Conservation (phyloP, 2,329 filamentous ascomycete genomes). For the Bipolaris victoriae region DNA sequence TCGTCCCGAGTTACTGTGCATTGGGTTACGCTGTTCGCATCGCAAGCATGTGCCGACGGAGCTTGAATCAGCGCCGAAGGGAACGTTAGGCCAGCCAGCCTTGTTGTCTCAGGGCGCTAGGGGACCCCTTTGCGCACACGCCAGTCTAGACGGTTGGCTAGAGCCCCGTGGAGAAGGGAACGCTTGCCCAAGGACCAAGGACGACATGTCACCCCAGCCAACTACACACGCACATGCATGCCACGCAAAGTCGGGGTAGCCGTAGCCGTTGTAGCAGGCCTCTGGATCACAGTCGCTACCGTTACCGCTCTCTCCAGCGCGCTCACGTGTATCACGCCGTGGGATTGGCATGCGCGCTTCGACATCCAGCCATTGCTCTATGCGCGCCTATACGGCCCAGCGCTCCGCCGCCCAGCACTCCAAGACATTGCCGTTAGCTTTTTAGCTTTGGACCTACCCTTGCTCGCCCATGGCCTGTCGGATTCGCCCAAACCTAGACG, state of each 20-base stretch:
- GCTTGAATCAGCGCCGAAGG: conserved; percentile 3
- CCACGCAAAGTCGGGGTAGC: background rate
- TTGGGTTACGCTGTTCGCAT: background rate
- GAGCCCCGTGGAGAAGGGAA: conserved; percentile 9
- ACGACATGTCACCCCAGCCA: background rate
- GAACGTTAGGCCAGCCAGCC: background rate
- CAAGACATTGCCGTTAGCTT: conserved; percentile 4
- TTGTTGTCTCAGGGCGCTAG: conserved; percentile 6
- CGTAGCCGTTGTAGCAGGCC: background rate
- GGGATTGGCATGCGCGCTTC: conserved; percentile 2
- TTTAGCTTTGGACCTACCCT: conserved; percentile 7
- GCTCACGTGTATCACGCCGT: background rate
- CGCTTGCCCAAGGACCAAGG: conserved; percentile 3
- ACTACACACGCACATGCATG: background rate
- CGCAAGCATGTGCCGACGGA: conserved; percentile 1
- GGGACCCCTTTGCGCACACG: background rate
- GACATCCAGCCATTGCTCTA: background rate
- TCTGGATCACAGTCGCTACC: background rate
- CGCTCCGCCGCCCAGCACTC: conserved; percentile 12
- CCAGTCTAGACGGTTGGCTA: conserved; percentile 6
- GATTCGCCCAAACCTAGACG: conserved; percentile 2
- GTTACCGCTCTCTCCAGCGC: background rate
- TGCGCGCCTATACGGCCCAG: conserved; percentile 11
- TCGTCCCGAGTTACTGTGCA: conserved; percentile 1
- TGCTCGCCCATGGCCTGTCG: background rate